phyloP scores from a whole-genome alignment of 495 filamentous ascomycete genomes.

The Penicillium canariense region DNA sequence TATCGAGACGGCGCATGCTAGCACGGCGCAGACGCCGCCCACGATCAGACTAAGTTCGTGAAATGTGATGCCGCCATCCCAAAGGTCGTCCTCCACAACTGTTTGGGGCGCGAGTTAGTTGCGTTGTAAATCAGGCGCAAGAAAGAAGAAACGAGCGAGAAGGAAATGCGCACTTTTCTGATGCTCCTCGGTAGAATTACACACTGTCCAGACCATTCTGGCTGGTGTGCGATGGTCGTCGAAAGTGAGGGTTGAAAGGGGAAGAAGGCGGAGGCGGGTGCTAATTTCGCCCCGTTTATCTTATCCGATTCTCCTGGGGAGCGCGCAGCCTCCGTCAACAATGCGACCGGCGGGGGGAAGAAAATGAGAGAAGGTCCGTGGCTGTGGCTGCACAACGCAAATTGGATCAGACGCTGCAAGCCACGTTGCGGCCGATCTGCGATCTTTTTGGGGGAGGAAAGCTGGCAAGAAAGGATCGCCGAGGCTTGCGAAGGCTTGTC shows the following conservation, averaged over 20 bases:
- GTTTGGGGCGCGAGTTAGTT: constrained; percentile 13
- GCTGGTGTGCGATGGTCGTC: constrained; percentile 13
- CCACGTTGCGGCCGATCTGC: not conserved
- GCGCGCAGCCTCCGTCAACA: constrained; percentile 9
- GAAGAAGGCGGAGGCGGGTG: constrained; percentile 8
- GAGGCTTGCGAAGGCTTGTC: constrained; percentile 14
- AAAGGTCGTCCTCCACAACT: constrained; percentile 45
- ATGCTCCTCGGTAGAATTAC: constrained; percentile 48
- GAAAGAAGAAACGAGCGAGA: not conserved
- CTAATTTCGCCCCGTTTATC: constrained; percentile 19
- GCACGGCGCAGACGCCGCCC: constrained; percentile 45
- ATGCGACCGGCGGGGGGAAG: not conserved
- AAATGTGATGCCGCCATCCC: constrained; percentile 49
- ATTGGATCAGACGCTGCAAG: not conserved
- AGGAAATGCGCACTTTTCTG: constrained; percentile 36
- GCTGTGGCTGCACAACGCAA: not conserved
- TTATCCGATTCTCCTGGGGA: constrained; percentile 25
- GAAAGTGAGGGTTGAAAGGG: constrained; percentile 2
- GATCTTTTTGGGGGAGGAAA: not conserved
- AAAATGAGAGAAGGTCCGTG: not conserved
- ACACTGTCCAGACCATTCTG: constrained; percentile 50
- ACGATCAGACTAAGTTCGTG: constrained; percentile 48
- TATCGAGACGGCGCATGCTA: constrained; percentile 42
- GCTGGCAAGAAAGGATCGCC: constrained; percentile 6
- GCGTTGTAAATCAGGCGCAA: not conserved